Conservation (phyloP, 495 filamentous ascomycete genomes). For the Mycothermus thermophilus region DNA sequence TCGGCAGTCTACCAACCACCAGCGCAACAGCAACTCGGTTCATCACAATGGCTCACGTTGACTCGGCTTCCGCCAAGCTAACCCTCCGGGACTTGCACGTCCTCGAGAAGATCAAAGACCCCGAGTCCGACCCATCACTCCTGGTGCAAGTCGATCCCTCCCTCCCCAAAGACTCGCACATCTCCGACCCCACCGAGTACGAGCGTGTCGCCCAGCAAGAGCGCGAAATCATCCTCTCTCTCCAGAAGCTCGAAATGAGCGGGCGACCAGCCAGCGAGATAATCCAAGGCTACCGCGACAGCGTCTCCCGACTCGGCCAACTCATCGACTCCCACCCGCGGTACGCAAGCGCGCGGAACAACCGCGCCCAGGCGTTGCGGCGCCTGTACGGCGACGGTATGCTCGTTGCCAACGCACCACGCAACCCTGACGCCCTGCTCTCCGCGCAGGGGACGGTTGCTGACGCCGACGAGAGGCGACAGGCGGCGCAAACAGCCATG, state of each 20-base stretch:
- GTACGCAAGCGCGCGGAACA: constrained; percentile 64
- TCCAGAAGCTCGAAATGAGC: constrained; percentile 39
- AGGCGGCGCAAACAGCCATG: constrained; percentile 33
- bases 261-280: no score
- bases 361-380: constrained; percentile 59
- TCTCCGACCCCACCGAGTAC: constrained; percentile 26
- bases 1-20: no score
- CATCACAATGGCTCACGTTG: constrained; percentile 29
- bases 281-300: constrained; percentile 29
- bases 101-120: constrained; percentile 67
- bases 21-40: background rate
- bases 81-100: constrained; percentile 57
- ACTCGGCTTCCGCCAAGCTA: constrained; percentile 36
- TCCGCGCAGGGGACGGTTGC: constrained; percentile 10
- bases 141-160: constrained; percentile 39
- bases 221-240: constrained; percentile 33
- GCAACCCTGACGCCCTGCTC: constrained; percentile 18
- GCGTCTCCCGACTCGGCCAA: constrained; percentile 31
- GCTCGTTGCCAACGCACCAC: constrained; percentile 18
- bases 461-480: constrained; percentile 20
- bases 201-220: constrained; percentile 28
- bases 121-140: constrained; percentile 48
- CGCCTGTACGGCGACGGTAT: constrained; percentile 41
- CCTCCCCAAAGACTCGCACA: constrained; percentile 48
- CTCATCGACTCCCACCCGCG: constrained; percentile 45